Evolutionary conservation across 179 eudicot species (phyloP), one percentile per base, ranked within the genome.

Genomic region (Silene noctiflora): DNA sequence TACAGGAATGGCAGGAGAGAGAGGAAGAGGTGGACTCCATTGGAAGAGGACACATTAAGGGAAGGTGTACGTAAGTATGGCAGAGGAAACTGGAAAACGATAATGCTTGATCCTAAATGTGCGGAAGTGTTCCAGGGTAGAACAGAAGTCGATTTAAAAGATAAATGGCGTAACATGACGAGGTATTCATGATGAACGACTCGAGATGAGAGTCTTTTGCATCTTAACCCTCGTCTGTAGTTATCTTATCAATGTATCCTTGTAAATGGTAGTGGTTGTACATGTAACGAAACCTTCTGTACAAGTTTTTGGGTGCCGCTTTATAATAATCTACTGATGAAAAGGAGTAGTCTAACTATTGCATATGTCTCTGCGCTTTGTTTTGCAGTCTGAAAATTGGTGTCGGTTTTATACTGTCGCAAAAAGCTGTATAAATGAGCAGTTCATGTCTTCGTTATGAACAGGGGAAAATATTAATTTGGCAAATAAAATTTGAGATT

Each of bases 101-200:
- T 91, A 64, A 60, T 81, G 74, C 65, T 21, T 24, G n/a, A 62
- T 0, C 6, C 11, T 17, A 27, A 71, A 24, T 80, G 84, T 67
- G 70, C 67, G 3, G 84, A 84, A 27, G 48, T 76, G 60, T 88
- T 91, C 79, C 77, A 76, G 65, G 90, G 78, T 9, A 85, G 97
- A 86, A 87, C 95, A 1, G 90, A 83, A 62, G 90, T 86, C 72
- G 95, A 91, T 71, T 82, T 91, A 82, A 91, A 91, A 76, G 98
- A 93, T 81, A 93, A 93, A 79, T 93, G 97, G 97, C 84, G 98
- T 75, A 93, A 93, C 77, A 8, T 93, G 90, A 81, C 60, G 0
- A 60, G 9, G 73, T 58, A 44, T 1, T 4, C 59, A 58, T 64
- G 73, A 67, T 59, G 55, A 63, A 10, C 9, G 4, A 11, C 17